These are phyloP conservation scores for Globisporangium uncinulatum DNA, from an alignment of 352 stramenopile genomes.

Conservation along the genomic window DNA sequence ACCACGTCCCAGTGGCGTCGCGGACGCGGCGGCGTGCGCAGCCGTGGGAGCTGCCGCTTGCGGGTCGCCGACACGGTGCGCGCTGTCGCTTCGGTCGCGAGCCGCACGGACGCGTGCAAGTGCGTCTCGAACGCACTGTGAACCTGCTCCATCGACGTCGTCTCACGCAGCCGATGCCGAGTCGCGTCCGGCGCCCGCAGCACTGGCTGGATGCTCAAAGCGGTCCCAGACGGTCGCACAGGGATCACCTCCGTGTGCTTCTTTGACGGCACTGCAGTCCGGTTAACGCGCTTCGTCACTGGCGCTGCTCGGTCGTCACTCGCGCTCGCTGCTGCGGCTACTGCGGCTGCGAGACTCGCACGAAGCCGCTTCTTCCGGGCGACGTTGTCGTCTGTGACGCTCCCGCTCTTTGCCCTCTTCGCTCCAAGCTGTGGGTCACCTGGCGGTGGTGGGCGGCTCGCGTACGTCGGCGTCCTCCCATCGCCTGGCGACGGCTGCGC, in stretches of 20 bases:
- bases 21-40: constrained; percentile 38
- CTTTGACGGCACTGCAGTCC: constrained; percentile 28
- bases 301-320: constrained; percentile 1
- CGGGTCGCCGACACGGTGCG: constrained; percentile 33
- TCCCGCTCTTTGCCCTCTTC: constrained; percentile 3
- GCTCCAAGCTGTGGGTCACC: background rate
- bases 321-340: background rate
- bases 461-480: background rate
- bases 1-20: constrained; percentile 92
- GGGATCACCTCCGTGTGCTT: background rate
- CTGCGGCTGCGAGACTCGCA: constrained; percentile 5
- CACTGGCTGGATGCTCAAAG: background rate
- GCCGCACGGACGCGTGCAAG: constrained; percentile 37
- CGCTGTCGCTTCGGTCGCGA: constrained; percentile 35
- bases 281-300: constrained; percentile 22
- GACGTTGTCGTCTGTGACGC: constrained; percentile 10
- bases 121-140: constrained; percentile 37
- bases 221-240: constrained; percentile 16
- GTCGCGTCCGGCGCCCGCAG: constrained; percentile 1
- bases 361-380: constrained; percentile 14
- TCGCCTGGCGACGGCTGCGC: background rate
- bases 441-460: background rate
- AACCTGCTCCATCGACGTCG: constrained; percentile 15
- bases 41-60: constrained; percentile 67
- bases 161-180: constrained; percentile 12